Percentiles rank a stretch among this genome's conserved stretches.
Evolutionary conservation across 805 yeast genomes (phyloP).

Genomic region (Saturnispora galanensis): DNA sequence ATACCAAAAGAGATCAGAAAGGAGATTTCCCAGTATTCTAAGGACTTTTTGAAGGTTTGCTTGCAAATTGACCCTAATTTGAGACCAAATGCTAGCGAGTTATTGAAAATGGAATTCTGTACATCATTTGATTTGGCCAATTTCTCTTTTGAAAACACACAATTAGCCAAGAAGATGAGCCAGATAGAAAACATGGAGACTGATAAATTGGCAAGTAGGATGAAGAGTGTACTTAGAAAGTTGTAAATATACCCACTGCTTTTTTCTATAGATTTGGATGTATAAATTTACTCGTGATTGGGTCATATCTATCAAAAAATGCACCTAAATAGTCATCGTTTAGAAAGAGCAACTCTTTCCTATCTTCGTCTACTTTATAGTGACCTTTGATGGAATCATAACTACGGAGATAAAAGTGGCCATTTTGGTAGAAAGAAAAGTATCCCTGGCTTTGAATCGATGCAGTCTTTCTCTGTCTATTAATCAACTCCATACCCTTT

Average conservation of each 20-base stretch:
- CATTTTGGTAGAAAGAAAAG: not conserved
- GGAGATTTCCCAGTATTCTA: constrained; percentile 53
- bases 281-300: not conserved
- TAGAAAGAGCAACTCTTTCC: not conserved
- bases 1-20: constrained; percentile 81
- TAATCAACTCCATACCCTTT: no score
- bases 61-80: constrained; percentile 69
- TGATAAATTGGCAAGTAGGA: constrained; percentile 9
- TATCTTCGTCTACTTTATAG: not conserved
- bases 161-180: constrained; percentile 24
- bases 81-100: constrained; percentile 76
- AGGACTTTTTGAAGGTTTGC: constrained; percentile 64
- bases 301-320: constrained; percentile 3
- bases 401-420: not conserved
- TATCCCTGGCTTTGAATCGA: no score
- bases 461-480: no score
- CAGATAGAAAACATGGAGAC: constrained; percentile 15
- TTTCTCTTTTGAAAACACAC: constrained; percentile 24
- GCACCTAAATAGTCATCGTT: constrained; percentile 1
- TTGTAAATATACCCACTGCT: constrained; percentile 1
- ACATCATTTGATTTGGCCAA: constrained; percentile 9
- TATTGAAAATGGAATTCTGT: constrained; percentile 41
- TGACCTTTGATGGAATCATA: not conserved
- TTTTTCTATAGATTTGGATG: not conserved
- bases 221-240: constrained; percentile 14